phyloP scores from a whole-genome alignment of 169 alveolate species.

The Cryptosporidium ubiquitum region DNA sequence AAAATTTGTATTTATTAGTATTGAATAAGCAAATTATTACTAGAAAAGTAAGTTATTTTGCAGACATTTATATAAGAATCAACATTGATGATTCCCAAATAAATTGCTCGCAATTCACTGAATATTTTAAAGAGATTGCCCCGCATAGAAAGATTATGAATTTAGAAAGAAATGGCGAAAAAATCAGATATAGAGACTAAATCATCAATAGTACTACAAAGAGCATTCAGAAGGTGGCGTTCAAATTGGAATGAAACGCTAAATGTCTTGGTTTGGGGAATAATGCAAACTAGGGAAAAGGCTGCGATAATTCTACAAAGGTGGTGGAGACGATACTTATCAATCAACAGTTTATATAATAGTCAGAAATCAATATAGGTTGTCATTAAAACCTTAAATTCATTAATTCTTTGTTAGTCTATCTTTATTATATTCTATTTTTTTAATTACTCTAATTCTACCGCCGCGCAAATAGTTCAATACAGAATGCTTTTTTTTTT shows the following conservation, averaged over 20 bases:
- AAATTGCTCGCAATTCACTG: too few relatives aligned
- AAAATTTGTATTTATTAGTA: too few relatives aligned
- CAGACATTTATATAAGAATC: background rate
- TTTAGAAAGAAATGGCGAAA: background rate
- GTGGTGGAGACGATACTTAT: slow-evolving; percentile 38
- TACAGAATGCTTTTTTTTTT: background rate
- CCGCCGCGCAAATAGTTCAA: background rate
- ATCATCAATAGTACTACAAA: slow-evolving; percentile 44
- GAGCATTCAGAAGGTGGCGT: slow-evolving; percentile 70
- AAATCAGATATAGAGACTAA: slow-evolving; percentile 19
- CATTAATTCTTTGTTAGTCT: too few relatives aligned
- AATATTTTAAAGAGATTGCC: background rate
- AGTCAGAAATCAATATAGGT: background rate
- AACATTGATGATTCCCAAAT: too few relatives aligned
- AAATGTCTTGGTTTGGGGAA: slow-evolving; percentile 66
- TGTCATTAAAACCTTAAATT: too few relatives aligned
- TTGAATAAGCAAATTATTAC: too few relatives aligned
- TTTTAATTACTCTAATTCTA: background rate
- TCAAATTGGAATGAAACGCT: slow-evolving; percentile 54
- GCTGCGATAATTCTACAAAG: slow-evolving; percentile 66
- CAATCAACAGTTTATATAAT: background rate
- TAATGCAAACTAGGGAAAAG: slow-evolving; percentile 68
- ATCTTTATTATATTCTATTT: background rate
- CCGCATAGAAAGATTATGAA: background rate
- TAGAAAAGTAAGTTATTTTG: background rate